Evolutionary conservation across 2,329 filamentous ascomycete genomes (phyloP), one percentile per base, ranked within the genome.

Genomic region (Paraphaeosphaeria sporulosa): DNA sequence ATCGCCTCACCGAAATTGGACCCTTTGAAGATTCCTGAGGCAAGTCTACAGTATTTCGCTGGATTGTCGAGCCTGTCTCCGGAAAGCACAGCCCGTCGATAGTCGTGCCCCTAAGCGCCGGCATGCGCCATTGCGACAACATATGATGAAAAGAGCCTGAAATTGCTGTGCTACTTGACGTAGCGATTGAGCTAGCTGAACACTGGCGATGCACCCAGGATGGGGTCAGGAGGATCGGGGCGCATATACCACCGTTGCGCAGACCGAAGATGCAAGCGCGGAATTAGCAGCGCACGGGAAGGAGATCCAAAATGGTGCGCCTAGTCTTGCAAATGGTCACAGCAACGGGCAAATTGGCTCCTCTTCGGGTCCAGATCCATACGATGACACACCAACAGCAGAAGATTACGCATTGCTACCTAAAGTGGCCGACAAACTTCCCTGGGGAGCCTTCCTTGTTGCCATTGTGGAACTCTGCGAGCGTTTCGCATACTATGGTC

Each of bases 391-490:
- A 23, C 73, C 73, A 13, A 71, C 72, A 5, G 48, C 66, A 42
- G 66, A 72, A 23, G 74, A 76, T 12, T 48, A 70, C 1, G 57
- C 66, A 7, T 68, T 60, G 13, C 69, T 76, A 0, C 70, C 72
- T 8, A 69, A 65, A 7, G 76, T 83, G 3, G 72, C 80, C 9
- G 82, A 83, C 65, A 75, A 72, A n/a, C 70, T 84, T 12, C 82
- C 82, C 2, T 75, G 72, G 60, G 76, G 75, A 36, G 81, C 81
- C 5, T 84, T 81, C 57, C 71, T 83, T 6, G 78, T 84, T 32
- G 81, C 81, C 8, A 72, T 83, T 6, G 81, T 84, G 4, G 82
- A 84, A 68, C 71, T 84, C 1, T 82, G 80, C 66, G 82, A 84
- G 64, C 77, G 82, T 15, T 83, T 83, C 63, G 79, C 81, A 3